A percentile compares a stretch with the other conserved stretches of the same genome.
phyloP scores from a whole-genome alignment of 352 stramenopile species.

The Globisporangium polare region DNA sequence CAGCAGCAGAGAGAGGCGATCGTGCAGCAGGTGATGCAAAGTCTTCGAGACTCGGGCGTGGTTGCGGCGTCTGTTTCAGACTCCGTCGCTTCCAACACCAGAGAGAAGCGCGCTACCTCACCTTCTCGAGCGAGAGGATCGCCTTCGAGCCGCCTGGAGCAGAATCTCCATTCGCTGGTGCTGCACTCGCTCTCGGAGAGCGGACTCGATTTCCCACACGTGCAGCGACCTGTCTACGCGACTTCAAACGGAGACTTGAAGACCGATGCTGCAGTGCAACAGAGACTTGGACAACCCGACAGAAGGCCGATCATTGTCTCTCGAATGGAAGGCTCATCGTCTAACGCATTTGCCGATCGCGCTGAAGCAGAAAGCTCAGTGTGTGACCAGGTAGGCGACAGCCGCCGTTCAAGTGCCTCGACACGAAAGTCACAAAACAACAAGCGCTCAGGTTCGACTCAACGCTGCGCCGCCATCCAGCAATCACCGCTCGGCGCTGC shows the following conservation, averaged over 20 bases:
- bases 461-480: not conserved
- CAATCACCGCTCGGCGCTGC: conserved; percentile 2
- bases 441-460: not conserved
- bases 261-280: not conserved
- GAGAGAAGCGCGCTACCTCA: not conserved
- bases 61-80: not conserved
- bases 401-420: not conserved
- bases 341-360: not conserved
- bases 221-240: conserved; percentile 19
- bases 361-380: not conserved
- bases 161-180: conserved; percentile 46
- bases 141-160: conserved; percentile 27
- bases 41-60: conserved; percentile 32
- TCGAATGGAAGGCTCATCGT: not conserved
- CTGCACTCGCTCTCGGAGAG: conserved; percentile 59
- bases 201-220: conserved; percentile 57
- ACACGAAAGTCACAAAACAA: not conserved
- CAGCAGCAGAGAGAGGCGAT: conserved; percentile 52
- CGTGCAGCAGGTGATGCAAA: conserved; percentile 57
- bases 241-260: not conserved
- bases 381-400: not conserved
- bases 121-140: not conserved
- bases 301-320: conserved; percentile 7
- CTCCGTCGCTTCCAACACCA: not conserved
- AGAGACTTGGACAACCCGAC: not conserved